phyloP scores from a whole-genome alignment of 257 asterid genomes.

The Paraleonurus japonicus region DNA sequence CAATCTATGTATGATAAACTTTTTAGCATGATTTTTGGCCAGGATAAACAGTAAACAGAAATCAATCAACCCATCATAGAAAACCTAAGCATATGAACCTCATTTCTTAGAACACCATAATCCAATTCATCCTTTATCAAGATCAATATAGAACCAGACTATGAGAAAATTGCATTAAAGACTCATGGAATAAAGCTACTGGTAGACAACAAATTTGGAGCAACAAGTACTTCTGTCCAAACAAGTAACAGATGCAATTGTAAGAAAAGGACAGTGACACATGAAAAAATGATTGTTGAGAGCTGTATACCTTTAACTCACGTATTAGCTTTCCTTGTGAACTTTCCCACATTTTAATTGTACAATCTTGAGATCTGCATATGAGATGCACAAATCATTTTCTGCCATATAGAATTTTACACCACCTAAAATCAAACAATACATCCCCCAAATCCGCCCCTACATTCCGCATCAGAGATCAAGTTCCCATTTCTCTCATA shows the following conservation, averaged over 20 bases:
- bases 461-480: conserved; percentile 7
- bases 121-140: not conserved
- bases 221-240: not conserved
- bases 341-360: conserved; percentile 93
- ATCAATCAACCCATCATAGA: conserved; percentile 11
- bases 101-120: not conserved
- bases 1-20: not conserved
- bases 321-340: conserved; percentile 86
- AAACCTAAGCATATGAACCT: not conserved
- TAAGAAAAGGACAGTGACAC: not conserved
- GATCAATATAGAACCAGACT: not conserved
- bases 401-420: not conserved
- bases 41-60: conserved; percentile 9
- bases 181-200: not conserved
- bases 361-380: conserved; percentile 92
- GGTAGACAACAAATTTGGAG: not conserved
- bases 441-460: conserved; percentile 1
- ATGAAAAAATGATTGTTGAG: not conserved
- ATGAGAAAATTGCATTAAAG: not conserved
- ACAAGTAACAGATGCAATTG: conserved; percentile 5
- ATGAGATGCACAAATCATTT: conserved; percentile 18
- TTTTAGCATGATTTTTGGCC: not conserved
- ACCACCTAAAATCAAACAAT: conserved; percentile 10
- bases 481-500: conserved; percentile 8
- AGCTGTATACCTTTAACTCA: conserved; percentile 66